Percentiles rank a stretch among this genome's conserved stretches.
Evolutionary conservation across 345 rosid species (phyloP).

Genomic region (Isatis tinctoria): DNA sequence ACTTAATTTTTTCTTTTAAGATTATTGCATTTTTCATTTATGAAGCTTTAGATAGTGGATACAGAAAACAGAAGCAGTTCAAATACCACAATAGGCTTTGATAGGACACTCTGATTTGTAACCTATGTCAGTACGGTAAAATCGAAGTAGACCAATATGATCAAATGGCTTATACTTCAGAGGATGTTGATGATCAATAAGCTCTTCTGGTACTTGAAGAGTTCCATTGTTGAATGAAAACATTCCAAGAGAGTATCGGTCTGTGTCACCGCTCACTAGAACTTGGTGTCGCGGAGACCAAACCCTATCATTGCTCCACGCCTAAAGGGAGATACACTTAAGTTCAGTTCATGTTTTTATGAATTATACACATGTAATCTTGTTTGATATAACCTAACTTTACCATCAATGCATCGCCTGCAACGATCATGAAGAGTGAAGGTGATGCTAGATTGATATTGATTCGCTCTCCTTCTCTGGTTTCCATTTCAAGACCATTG

Average conservation of each 20-base stretch:
- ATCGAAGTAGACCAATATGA: slow-evolving; percentile 29
- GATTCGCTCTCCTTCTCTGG: slow-evolving; percentile 44
- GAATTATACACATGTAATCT: background rate
- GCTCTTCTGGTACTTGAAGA: slow-evolving; percentile 30
- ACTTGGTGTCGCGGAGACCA: slow-evolving; percentile 38
- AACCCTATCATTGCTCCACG: slow-evolving; percentile 42
- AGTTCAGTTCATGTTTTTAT: background rate
- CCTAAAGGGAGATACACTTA: slow-evolving; percentile 22
- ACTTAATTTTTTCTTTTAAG: background rate
- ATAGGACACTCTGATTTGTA: slow-evolving; percentile 25
- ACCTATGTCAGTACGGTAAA: slow-evolving; percentile 24
- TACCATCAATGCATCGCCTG: slow-evolving; percentile 61
- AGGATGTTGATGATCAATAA: slow-evolving; percentile 38
- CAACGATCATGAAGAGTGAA: slow-evolving; percentile 46
- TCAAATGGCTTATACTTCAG: slow-evolving; percentile 34
- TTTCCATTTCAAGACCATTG: slow-evolving; percentile 49
- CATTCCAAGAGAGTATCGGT: slow-evolving; percentile 39
- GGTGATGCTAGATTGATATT: slow-evolving; percentile 39
- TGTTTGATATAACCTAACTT: background rate
- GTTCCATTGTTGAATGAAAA: slow-evolving; percentile 31
- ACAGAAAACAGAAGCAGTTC: background rate
- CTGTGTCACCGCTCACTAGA: slow-evolving; percentile 28
- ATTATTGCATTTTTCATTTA: background rate
- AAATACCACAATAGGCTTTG: slow-evolving; percentile 41
- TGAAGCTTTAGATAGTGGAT: background rate